Evolutionary conservation across 2,329 filamentous ascomycete genomes (phyloP).

Genomic region (Emergomyces pasteurianus): DNA sequence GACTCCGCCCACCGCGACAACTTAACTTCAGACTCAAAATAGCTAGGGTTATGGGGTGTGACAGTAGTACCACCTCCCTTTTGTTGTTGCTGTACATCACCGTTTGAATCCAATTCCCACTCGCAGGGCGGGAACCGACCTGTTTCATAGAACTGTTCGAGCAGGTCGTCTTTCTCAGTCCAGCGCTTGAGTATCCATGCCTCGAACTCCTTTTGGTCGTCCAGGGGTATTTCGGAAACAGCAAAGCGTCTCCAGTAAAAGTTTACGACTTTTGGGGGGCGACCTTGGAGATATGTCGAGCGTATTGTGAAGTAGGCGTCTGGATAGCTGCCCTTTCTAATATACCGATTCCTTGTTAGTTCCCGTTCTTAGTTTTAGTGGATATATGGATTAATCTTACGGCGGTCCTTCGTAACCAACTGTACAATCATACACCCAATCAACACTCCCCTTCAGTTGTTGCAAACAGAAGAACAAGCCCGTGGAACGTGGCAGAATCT

Average conservation of each 20-base stretch:
- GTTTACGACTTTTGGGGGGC: conserved; percentile 87
- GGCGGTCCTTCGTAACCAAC: conserved; percentile 90
- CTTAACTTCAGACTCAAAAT: conserved; percentile 26
- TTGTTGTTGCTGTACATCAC: background rate
- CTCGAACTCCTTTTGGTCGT: conserved; percentile 64
- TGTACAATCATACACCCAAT: conserved; percentile 65
- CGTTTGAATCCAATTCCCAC: conserved; percentile 38
- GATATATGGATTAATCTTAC: conserved; percentile 42
- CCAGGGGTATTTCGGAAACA: conserved; percentile 66
- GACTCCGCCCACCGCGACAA: conserved; percentile 24
- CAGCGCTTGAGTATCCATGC: conserved; percentile 75
- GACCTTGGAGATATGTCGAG: conserved; percentile 78
- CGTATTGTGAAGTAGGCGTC: conserved; percentile 80
- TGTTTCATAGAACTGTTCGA: conserved; percentile 69
- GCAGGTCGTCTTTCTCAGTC: conserved; percentile 81
- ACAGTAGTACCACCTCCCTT: background rate
- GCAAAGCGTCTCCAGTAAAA: conserved; percentile 89
- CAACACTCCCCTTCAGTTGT: conserved; percentile 46
- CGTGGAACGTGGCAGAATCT: conserved; percentile 49
- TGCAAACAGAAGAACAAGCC: conserved; percentile 51
- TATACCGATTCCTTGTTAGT: background rate
- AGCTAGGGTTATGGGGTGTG: conserved; percentile 9
- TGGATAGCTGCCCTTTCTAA: conserved; percentile 66
- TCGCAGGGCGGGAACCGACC: conserved; percentile 64
- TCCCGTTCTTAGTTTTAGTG: conserved; percentile 1